Percentiles rank a stretch among this genome's conserved stretches.
Evolutionary conservation across 495 filamentous ascomycete species (phyloP).

Genomic region (Elasticomyces elasticus): DNA sequence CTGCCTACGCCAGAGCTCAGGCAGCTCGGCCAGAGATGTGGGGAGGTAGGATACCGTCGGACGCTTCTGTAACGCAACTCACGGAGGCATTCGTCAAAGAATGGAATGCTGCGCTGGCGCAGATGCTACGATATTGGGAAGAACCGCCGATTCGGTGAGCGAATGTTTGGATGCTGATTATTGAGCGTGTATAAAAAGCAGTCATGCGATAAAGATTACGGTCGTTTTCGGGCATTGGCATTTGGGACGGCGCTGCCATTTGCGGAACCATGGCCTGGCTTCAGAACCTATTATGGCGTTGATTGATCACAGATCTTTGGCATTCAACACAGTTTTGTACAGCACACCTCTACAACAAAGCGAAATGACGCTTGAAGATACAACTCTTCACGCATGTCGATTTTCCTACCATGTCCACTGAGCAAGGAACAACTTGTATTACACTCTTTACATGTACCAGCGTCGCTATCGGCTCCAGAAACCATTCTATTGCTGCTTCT

Average conservation of each 20-base stretch:
- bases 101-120: conserved; percentile 55
- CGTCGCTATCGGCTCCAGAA: no score
- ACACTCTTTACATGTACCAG: no score
- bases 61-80: conserved; percentile 48
- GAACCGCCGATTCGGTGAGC: conserved; percentile 35
- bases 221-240: neutral
- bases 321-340: no score
- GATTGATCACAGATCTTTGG: no score
- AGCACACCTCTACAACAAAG: no score
- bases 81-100: conserved; percentile 53
- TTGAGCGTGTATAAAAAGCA: neutral
- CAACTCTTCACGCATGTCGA: no score
- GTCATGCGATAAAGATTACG: neutral
- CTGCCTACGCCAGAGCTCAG: conserved; percentile 48
- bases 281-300: no score
- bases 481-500: no score
- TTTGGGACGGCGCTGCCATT: neutral
- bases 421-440: no score
- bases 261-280: no score
- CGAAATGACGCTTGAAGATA: no score
- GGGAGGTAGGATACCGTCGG: conserved; percentile 49
- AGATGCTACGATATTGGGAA: conserved; percentile 63
- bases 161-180: neutral
- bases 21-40: conserved; percentile 62
- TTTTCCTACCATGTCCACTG: no score